Conservation (phyloP, 1,284 basidiomycete genomes). For the Golubevia pallescens region DNA sequence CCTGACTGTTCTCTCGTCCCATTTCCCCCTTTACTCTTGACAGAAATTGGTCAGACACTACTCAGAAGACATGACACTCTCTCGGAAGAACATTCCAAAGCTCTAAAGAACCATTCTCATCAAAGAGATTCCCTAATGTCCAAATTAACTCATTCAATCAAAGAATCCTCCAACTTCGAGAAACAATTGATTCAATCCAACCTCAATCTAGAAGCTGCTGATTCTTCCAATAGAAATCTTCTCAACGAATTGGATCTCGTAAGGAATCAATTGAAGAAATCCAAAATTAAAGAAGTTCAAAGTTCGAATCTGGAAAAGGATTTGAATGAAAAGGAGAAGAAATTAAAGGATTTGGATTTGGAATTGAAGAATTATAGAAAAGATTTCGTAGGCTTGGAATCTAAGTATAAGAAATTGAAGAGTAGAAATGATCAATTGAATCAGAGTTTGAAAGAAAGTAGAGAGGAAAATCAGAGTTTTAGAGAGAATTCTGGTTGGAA, state of each 20-base stretch:
- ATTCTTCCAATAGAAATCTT: conserved; percentile 53
- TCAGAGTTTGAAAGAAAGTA: conserved; percentile 20
- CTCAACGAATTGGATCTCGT: conserved; percentile 54
- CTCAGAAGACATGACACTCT: conserved; percentile 51
- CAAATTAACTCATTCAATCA: conserved; percentile 47
- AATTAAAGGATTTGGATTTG: conserved; percentile 47
- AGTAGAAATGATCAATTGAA: conserved; percentile 18
- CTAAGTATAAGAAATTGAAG: conserved; percentile 30
- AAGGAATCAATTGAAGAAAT: conserved; percentile 37
- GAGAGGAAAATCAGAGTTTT: not conserved
- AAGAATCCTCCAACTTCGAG: conserved; percentile 44
- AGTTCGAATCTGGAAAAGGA: conserved; percentile 15
- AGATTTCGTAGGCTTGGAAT: conserved; percentile 25
- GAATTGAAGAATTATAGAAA: conserved; percentile 44
- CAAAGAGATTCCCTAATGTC: conserved; percentile 53
- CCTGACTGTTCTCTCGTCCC: not conserved
- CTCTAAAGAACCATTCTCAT: conserved; percentile 43
- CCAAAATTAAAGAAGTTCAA: conserved; percentile 17
- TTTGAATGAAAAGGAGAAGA: not conserved
- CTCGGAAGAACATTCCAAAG: conserved; percentile 31
- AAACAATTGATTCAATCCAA: conserved; percentile 43
- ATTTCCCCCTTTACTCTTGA: not conserved
- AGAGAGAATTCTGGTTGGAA: not conserved
- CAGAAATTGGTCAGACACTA: conserved; percentile 59
- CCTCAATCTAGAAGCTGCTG: conserved; percentile 57